Base-by-base conservation (phyloP, 2,329 filamentous ascomycete genomes). In the Clonostachys chloroleuca region DNA sequence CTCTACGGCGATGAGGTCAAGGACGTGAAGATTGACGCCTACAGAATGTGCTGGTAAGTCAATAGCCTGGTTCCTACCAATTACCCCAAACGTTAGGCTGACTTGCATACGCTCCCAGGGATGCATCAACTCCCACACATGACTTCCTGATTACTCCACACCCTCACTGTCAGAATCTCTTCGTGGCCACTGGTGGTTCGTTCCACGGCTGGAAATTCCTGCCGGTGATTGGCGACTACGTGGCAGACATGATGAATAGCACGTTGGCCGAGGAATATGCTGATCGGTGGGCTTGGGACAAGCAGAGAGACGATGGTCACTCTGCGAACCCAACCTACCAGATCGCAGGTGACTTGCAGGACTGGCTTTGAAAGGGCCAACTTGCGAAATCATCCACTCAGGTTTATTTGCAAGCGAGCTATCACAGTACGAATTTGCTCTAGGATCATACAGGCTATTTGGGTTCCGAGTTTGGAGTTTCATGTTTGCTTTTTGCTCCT, bases 171-270 rank as follows among this genome's bases (percentile, higher is more conserved):
- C 54, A 58, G 37, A 79, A 78, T 49, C 61, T 86, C 13, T 84
- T 77, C 59, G 59, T 87, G 20, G 82, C 81, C 1, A 78, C 77
- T 1, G 81, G 78, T 12, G 82, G 83, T 2, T 84, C 80, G 12
- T 83, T 84, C 52, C 82, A 86, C 57, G 75, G 77, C 33, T 84
- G 77, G 74, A 85, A 86, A 59, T 84, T 86, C 56, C 65, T 86
- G 24, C 81, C 81, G 1, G 77, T 76, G 20, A 77, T 83, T 52
- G 81, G 82, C 5, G 74, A 77, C 49, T 85, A 85, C 59, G 68
- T 81, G 48, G 65, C 70, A 33, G 70, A 78, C 52, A 69, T 75
- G 65, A 59, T 75, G 56, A 58, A 70, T 45, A 69, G 66, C 47
- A 60, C 57, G 46, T 63, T 75, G 34, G 60, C 61, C n/a, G 51